These are phyloP conservation scores for Puccinia sorghi DNA, from an alignment of 1,284 basidiomycete genomes.

Conservation along the genomic window DNA sequence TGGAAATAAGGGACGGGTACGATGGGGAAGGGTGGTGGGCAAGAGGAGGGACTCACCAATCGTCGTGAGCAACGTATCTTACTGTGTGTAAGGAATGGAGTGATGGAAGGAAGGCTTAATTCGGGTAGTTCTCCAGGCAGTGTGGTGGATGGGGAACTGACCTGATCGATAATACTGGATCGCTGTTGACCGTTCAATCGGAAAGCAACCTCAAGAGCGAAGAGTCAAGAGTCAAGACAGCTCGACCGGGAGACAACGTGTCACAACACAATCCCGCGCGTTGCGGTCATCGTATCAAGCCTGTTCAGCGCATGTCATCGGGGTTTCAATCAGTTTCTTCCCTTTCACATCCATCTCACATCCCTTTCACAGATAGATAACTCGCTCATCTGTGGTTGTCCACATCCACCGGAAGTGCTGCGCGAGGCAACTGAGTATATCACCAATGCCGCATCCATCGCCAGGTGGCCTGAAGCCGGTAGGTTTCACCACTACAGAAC, in stretches of 20 bases:
- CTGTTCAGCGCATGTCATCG: constrained; percentile 6
- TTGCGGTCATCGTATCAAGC: too few species aligned
- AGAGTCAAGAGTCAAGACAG: not conserved
- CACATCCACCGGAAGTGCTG: not conserved
- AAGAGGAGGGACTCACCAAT: not conserved
- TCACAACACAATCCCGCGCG: not conserved
- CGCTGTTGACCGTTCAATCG: not conserved
- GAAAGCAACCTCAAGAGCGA: too few species aligned
- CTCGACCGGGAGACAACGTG: not conserved
- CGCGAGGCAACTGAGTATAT: constrained; percentile 13
- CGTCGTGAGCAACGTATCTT: constrained; percentile 4
- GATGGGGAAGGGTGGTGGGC: too few species aligned
- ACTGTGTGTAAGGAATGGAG: not conserved
- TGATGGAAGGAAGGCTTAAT: not conserved
- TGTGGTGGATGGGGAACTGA: too few species aligned
- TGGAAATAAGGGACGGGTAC: too few species aligned
- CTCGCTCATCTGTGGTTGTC: not conserved
- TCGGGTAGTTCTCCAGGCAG: not conserved
- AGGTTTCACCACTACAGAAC: not conserved
- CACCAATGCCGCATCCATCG: constrained; percentile 24
- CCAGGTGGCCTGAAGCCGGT: not conserved
- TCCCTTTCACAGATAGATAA: not conserved
- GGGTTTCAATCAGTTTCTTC: not conserved
- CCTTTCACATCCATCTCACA: not conserved
- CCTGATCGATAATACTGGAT: not conserved